Conservation (phyloP, 345 rosid genomes). For the Hibiscus mutabilis region DNA sequence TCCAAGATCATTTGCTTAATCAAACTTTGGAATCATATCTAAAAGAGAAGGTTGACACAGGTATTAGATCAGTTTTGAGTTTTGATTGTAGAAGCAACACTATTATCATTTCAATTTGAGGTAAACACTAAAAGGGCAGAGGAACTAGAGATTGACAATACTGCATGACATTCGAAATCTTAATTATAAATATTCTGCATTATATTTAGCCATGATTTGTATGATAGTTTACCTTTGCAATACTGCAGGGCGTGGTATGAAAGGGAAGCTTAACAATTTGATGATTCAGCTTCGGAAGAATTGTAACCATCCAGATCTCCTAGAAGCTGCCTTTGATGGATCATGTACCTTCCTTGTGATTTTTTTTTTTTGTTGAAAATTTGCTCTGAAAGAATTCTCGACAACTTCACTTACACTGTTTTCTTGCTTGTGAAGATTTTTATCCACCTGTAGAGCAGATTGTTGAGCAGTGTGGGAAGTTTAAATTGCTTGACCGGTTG, state of each 20-base stretch:
- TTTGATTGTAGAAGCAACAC: not conserved
- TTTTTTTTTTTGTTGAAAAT: not conserved
- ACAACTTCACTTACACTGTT: constrained; percentile 6
- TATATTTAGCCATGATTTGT: not conserved
- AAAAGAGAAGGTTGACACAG: constrained; percentile 36
- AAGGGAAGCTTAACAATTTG: constrained; percentile 73
- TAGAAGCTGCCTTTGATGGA: constrained; percentile 56
- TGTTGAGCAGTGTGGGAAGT: constrained; percentile 88
- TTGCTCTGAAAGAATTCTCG: not conserved
- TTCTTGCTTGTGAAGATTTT: constrained; percentile 29
- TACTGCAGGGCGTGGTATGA: constrained; percentile 45
- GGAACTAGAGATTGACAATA: not conserved
- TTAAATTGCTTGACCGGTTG: constrained; percentile 68
- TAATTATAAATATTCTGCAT: not conserved
- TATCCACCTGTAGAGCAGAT: constrained; percentile 85
- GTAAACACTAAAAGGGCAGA: not conserved
- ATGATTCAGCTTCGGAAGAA: constrained; percentile 85
- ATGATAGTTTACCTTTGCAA: not conserved
- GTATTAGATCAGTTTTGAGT: constrained; percentile 23
- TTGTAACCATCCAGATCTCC: constrained; percentile 96
- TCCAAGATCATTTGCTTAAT: constrained; percentile 82
- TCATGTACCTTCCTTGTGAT: constrained; percentile 43
- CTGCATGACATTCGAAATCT: not conserved
- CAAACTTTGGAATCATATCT: constrained; percentile 60
- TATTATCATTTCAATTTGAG: not conserved